Conservation (phyloP, 768 basidiomycete genomes). For the Zangia roseola region DNA sequence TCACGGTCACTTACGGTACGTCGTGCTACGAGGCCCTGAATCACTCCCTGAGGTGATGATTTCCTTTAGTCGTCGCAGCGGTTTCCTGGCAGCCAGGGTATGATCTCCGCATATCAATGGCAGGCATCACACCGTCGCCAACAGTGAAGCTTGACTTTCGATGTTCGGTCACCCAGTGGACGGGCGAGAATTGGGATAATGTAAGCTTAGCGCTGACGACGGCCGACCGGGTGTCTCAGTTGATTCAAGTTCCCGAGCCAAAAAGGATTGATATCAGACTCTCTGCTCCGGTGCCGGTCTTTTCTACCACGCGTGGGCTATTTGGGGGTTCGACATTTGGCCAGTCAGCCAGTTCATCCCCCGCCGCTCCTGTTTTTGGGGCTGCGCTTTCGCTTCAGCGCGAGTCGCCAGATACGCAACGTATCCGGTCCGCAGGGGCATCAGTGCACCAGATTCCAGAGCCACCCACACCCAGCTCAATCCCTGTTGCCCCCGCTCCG, state of each 20-base stretch:
- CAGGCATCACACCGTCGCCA: constrained; percentile 11
- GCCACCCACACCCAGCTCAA: no score
- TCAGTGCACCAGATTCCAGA: no score
- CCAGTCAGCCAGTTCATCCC: no score
- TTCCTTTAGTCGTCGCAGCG: constrained; percentile 10
- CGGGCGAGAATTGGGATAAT: constrained; percentile 32
- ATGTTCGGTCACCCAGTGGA: constrained; percentile 28
- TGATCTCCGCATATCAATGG: constrained; percentile 14
- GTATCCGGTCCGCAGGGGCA: no score
- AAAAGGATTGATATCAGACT: constrained; percentile 17
- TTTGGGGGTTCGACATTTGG: background rate
- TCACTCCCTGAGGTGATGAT: background rate
- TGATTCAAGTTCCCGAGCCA: constrained; percentile 23
- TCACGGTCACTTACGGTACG: constrained; percentile 21
- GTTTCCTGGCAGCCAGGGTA: constrained; percentile 23
- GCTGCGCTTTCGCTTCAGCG: no score
- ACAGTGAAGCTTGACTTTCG: constrained; percentile 26
- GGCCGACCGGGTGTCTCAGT: constrained; percentile 14
- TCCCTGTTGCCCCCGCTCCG: no score
- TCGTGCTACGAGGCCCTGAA: no score
- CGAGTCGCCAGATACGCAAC: no score
- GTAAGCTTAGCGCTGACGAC: constrained; percentile 27
- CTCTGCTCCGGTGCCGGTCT: no score
- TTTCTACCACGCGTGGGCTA: no score
- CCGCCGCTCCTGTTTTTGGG: no score